phyloP scores from a whole-genome alignment of 306 rosid genomes.

The Gastrolobium villosum region DNA sequence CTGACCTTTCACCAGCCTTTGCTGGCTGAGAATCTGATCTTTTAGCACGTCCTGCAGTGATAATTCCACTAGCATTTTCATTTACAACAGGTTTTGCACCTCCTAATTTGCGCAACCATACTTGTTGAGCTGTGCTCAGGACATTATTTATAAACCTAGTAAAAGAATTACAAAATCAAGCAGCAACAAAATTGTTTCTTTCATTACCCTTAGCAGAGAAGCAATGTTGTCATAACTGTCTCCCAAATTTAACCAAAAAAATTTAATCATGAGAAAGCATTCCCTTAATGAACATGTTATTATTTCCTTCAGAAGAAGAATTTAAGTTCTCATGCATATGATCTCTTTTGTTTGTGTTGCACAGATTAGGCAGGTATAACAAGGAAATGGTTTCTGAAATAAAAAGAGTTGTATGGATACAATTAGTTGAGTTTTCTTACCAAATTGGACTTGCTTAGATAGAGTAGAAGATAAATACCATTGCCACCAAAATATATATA shows the following conservation, averaged over 20 bases:
- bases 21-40: constrained; percentile 74
- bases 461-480: constrained; percentile 26
- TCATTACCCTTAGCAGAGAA: constrained; percentile 5
- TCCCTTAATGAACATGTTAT: constrained; percentile 26
- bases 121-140: constrained; percentile 98
- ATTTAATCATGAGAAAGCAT: constrained; percentile 21
- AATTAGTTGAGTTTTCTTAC: constrained; percentile 29
- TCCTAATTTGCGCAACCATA: constrained; percentile 96
- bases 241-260: constrained; percentile 4
- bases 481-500: background rate
- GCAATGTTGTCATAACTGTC: background rate
- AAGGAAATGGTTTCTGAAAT: constrained; percentile 24
- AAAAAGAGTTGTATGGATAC: background rate
- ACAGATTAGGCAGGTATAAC: constrained; percentile 18
- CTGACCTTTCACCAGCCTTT: constrained; percentile 81
- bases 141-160: constrained; percentile 90
- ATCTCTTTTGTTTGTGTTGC: constrained; percentile 21
- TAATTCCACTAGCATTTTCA: constrained; percentile 89
- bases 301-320: constrained; percentile 33
- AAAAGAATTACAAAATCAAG: constrained; percentile 36
- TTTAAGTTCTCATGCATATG: background rate
- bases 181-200: constrained; percentile 34
- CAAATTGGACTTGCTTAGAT: constrained; percentile 33
- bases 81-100: constrained; percentile 89
- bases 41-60: constrained; percentile 97